Evolutionary conservation across 768 basidiomycete genomes (phyloP), one percentile per base, ranked within the genome.

Genomic region (Amanita fuliginea): DNA sequence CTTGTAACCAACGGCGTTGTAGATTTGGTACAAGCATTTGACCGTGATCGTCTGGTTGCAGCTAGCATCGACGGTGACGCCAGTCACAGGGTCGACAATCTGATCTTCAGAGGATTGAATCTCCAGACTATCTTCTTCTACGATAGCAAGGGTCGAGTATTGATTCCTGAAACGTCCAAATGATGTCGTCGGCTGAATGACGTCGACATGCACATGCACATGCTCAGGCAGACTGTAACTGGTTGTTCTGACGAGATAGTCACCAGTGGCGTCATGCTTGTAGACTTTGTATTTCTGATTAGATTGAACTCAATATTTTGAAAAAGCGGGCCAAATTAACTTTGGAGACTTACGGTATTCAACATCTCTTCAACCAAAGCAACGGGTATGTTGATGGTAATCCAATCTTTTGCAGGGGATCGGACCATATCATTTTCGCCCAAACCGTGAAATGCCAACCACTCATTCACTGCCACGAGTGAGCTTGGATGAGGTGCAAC

Each of bases 131-230:
- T 53, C 45, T 0, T 56, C 54, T 6, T 63, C 47, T 10, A 47
- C 7, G 56, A 57, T 64, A 46, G 67, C 64, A 22, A 77, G 54
- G 0, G 66, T 75, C 11, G 72, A 72, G 53, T 58, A 69, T 47
- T 74, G 64, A 6, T 62, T 62, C 53, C 68, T 74, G 48, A 75
- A 64, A 47, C 73, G 72, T 16, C 72, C 70, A 54, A 86, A 87
- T 60, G 76, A 72, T 0, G 81, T 86, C 0, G 85, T 85, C 0
- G 84, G 84, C 50, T 83, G 79, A 32, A 86, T 66, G 28, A 85
- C 63, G 41, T 84, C 80, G 46, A 86, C 59, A 56, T 86, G 81
- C 1, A 67, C 66, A 53, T 81, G 74, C 24, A 86, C 54, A 45
- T 70, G 55, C 26, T 65, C 66, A 0, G 84, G 84, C 14, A 86